Evolutionary conservation across 352 stramenopile species (phyloP), one percentile per base, ranked within the genome.

Genomic region (Pythium aristosporum): DNA sequence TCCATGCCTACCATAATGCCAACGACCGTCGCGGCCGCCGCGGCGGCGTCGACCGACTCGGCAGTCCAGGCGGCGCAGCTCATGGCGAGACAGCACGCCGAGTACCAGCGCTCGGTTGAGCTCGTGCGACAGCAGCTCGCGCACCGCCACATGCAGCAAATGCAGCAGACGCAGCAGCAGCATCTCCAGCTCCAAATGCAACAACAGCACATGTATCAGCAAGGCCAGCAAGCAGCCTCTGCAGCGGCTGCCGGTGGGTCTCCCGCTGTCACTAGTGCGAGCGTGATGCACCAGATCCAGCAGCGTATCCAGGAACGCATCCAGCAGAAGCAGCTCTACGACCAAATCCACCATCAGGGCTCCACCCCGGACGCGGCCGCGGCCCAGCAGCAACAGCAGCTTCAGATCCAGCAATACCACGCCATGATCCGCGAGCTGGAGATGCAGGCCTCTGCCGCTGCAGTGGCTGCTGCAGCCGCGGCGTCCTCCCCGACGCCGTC

Each of bases 341-440:
- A 70, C 16, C 41, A 67, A 34, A 57, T 73, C 16, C 67, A 51
- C 7, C 43, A 60, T 8, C 39, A 70, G 16, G 57, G 52, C n/a
- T 42, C 41, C 0, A 46, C 21, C 16, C 55, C 39, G 5, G 63
- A 41, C 7, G 48, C 37, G 2, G 37, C 34, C 8, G 34, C 42
- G 20, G 54, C 53, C 8, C 48, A 65, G 60, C 48, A 70, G n/a
- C 48, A 65, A 57, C 48, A 70, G 15, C 23, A 69, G 13, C 25
- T 67, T 7, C 61, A 67, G 36, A 67, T 73, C 56, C 71, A 75
- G 43, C 51, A 75, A 39, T 76, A 74, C 61, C 68, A 74, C 46
- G 16, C 71, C 50, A 67, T 76, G 59, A 73, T 88, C 47, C 76
- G 76, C 20, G 73, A 82, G 11, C 32, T 89, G 15, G 78, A 81